Percentiles rank a stretch among this genome's conserved stretches.
Evolutionary conservation across 1,139 yeast species (phyloP).

Genomic region (Lodderomyces beijingensis): DNA sequence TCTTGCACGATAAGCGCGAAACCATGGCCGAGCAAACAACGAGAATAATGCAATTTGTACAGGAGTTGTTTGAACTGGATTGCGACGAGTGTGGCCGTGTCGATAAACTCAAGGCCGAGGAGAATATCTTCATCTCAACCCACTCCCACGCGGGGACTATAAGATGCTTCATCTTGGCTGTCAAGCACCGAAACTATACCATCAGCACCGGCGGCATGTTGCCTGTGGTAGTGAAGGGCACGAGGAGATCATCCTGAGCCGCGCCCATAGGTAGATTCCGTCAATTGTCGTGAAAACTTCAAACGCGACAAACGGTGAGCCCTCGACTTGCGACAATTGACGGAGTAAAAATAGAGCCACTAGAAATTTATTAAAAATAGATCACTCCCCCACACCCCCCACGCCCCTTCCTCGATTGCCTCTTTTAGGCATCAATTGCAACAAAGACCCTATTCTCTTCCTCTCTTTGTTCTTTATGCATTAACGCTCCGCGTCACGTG

Average conservation of each 20-base stretch:
- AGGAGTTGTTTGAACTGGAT: conserved; percentile 42
- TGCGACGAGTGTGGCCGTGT: conserved; percentile 23
- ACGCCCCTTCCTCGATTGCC: no score
- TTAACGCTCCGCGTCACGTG: no score
- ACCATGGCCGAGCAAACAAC: conserved; percentile 42
- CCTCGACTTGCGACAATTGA: no score
- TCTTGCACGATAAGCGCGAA: conserved; percentile 31
- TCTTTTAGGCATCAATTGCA: no score
- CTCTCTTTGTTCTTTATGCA: no score
- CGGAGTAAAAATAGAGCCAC: no score
- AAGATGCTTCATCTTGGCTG: conserved; percentile 48
- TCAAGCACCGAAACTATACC: conserved; percentile 54
- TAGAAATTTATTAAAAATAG: no score
- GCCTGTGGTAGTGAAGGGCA: conserved; percentile 52
- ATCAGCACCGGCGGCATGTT: conserved; percentile 69
- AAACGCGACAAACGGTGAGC: no score
- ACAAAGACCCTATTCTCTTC: no score
- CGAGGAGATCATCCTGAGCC: conserved; percentile 13
- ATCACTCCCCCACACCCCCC: background rate
- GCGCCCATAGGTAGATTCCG: no score
- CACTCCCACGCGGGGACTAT: conserved; percentile 68
- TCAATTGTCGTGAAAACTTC: no score
- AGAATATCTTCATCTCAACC: conserved; percentile 40
- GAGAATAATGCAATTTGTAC: conserved; percentile 48
- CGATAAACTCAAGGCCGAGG: conserved; percentile 18